Evolutionary conservation across 768 basidiomycete species (phyloP), one percentile per base, ranked within the genome.

Genomic region (Jaapia argillacea): DNA sequence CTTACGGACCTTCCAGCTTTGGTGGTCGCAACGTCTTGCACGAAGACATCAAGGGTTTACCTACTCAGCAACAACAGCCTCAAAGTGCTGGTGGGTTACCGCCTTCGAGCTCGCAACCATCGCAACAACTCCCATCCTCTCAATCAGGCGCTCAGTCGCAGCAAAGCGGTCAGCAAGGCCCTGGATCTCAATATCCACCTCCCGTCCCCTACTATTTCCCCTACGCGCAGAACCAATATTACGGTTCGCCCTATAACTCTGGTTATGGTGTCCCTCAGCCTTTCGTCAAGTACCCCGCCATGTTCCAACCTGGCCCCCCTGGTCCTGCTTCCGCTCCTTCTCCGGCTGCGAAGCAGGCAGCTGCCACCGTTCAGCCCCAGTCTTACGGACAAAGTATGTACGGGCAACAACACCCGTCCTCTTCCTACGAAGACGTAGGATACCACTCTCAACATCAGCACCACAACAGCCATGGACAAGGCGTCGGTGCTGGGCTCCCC

Each of bases 141-240:
- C 68, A 80, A 53, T 62, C 65, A 26, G 57, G 65, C 16, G 70
- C 61, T 14, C 81, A 71, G 49, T 70, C 74, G 3, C 68, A 68
- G 1, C 81, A 82, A 59, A 78, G 71, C 16, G 78, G 78, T 14
- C 81, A 81, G 50, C 80, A 83, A 56, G 64, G 68, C 39, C 60
- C 40, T 25, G 44, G 46, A 24, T 46, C 52, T 43, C n/a, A n/a
- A n/a, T 75, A 79, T 49, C 75, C 80, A 25, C 78, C 79, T 16
- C 82, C 80, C 45, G 58, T 68, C 43, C 67, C 67, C 1, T 77
- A 79, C 60, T 75, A 75, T 48, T 71, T 77, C 51, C 73, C 75
- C n/a, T 85, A 81, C 58, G 77, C 79, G 3, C 82, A 84, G 55
- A 81, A 78, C 51, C 82, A 85, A 52, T 85, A 79, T 61, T 87